Percentiles rank a stretch among this genome's conserved stretches.
Evolutionary conservation across 202 grass and related monocot genomes (phyloP).

Genomic region (Zoysia matrella): DNA sequence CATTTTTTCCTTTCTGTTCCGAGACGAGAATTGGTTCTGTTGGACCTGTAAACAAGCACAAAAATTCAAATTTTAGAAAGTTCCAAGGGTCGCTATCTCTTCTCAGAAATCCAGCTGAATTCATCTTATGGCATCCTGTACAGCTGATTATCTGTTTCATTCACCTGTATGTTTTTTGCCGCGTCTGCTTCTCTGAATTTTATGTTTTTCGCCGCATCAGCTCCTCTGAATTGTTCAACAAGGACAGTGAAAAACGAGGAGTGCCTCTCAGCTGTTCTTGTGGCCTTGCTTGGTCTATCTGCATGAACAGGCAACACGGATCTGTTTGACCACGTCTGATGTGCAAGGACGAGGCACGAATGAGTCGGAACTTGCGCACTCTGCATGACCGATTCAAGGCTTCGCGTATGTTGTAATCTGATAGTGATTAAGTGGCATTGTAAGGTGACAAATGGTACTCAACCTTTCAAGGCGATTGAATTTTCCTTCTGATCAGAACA

Average conservation of each 20-base stretch:
- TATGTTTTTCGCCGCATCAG: too few species aligned
- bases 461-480: too few species aligned
- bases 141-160: too few species aligned
- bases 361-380: neutral
- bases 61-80: neutral
- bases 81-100: neutral
- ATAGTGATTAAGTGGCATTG: neutral
- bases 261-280: neutral
- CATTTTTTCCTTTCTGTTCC: conserved; percentile 9
- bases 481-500: too few species aligned
- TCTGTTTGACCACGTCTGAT: neutral
- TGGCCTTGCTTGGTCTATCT: too few species aligned
- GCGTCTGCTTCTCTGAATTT: too few species aligned
- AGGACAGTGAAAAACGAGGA: neutral
- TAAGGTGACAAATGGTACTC: too few species aligned
- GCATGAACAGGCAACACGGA: neutral
- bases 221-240: neutral
- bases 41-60: conserved; percentile 34
- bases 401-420: neutral
- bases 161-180: neutral
- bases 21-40: conserved; percentile 22
- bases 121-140: too few species aligned
- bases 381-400: neutral
- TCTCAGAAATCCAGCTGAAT: neutral
- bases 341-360: neutral